phyloP scores from a whole-genome alignment of 352 stramenopile species.

The Pythium utonaiense region DNA sequence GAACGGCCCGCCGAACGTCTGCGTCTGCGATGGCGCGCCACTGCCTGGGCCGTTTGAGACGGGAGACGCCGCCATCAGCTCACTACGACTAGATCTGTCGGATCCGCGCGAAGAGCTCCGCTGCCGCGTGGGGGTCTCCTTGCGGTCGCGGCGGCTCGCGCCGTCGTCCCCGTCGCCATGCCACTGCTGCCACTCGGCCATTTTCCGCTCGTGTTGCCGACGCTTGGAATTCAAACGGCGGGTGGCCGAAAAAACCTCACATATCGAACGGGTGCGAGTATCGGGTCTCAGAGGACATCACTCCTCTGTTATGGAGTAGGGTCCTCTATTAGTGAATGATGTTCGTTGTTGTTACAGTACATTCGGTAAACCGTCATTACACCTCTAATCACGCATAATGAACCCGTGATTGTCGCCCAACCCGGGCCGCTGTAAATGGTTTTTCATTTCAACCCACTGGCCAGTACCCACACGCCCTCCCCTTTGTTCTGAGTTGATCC shows the following conservation, averaged over 20 bases:
- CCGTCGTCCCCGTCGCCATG: constrained; percentile 5
- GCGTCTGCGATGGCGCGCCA: constrained; percentile 1
- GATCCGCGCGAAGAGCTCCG: not conserved
- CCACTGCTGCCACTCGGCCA: constrained; percentile 9
- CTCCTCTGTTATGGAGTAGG: not conserved
- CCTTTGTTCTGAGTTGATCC: constrained; percentile 4
- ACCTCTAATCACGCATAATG: not conserved
- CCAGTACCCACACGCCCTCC: not conserved
- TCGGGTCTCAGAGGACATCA: not conserved
- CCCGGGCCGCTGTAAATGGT: not conserved
- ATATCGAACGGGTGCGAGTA: not conserved
- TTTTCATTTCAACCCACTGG: constrained; percentile 5
- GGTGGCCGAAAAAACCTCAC: constrained; percentile 2
- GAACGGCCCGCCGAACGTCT: constrained; percentile 48
- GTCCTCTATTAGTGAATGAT: no score
- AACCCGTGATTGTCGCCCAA: not conserved
- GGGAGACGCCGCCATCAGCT: not conserved
- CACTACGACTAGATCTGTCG: not conserved
- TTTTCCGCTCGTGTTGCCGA: not conserved
- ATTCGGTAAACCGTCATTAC: not conserved
- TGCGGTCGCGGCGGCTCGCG: constrained; percentile 3
- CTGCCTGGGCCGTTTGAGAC: constrained; percentile 1
- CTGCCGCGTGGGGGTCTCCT: constrained; percentile 13
- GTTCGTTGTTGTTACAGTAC: not conserved
- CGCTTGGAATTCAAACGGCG: constrained; percentile 2